These are phyloP conservation scores for Knufia fluminis DNA, from an alignment of 2,329 filamentous ascomycete genomes.

Conservation along the genomic window DNA sequence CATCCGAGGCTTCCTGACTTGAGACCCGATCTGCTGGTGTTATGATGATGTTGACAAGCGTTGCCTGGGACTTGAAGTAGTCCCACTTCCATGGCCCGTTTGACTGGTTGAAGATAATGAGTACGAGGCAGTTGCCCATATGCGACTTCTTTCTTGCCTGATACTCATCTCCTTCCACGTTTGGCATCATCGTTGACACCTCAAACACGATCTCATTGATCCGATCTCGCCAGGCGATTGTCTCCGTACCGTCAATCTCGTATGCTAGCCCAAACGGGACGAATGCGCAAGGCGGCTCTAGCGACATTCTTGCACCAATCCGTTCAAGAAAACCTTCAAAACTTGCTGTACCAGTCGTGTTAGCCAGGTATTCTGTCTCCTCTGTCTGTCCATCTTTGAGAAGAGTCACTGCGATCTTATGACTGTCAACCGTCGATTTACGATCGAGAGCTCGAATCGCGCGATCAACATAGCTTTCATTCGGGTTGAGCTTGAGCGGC, in stretches of 20 bases:
- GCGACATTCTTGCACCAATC: constrained; percentile 68
- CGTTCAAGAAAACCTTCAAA: constrained; percentile 78
- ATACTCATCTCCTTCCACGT: constrained; percentile 62
- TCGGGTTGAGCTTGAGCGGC: constrained; percentile 62
- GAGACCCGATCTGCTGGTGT: constrained; percentile 56
- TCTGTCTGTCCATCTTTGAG: constrained; percentile 76
- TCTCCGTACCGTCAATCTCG: constrained; percentile 74
- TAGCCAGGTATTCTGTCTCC: constrained; percentile 77
- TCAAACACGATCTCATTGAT: constrained; percentile 95
- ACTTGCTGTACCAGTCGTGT: constrained; percentile 75
- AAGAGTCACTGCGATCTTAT: constrained; percentile 93
- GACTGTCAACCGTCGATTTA: constrained; percentile 81
- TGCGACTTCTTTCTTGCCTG: constrained; percentile 84
- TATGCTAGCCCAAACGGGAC: constrained; percentile 88
- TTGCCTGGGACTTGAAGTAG: constrained; percentile 90
- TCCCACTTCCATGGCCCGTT: constrained; percentile 82
- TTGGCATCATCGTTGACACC: constrained; percentile 95
- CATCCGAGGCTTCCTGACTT: constrained; percentile 26
- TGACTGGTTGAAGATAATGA: constrained; percentile 96
- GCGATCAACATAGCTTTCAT: constrained; percentile 59
- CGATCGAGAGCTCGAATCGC: constrained; percentile 76
- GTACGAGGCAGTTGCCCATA: constrained; percentile 95
- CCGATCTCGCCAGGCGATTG: constrained; percentile 88
- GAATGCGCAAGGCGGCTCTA: constrained; percentile 68
- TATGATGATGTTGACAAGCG: constrained; percentile 94